Base-by-base conservation (phyloP, 257 asterid genomes). In the Paulownia fortunei region DNA sequence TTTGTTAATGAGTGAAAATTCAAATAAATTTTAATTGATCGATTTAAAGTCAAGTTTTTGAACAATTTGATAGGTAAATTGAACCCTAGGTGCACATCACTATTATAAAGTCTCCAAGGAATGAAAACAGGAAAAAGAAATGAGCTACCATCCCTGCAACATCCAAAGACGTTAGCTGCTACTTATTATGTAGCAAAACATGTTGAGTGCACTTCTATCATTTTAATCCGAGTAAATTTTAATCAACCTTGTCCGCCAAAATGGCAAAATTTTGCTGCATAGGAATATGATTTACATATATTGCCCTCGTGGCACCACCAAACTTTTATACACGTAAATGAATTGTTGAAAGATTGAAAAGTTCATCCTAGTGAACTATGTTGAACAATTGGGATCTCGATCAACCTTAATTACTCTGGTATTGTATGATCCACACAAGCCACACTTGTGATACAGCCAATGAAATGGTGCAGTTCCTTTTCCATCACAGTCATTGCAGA, bases 381-480 rank as follows among this genome's bases (percentile, higher is more conserved):
- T 80, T 2, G 90, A 79, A 82, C 98, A 89, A 81, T 54, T 78
- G 18, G 91, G 90, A 69, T 83, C 85, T 26, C 83, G 51, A 63
- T 94, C 97, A 26, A 89, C 94, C 87, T 94, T 92, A 84, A 94
- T 91, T 10, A 92, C 98, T 84, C 99, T 77, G 47, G 99, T 91
- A 65, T 89, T 94, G 84, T 94, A 94, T 39, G 98, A 94, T 49
- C 98, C 92, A 36, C 99, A 92, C 47, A 23, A 76, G 42, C 94
- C 87, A 81, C 99, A 94, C 85, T 94, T 94, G 88, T 90, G 99
- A 69, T 94, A 94, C 82, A 94, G 81, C 99, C 99, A 94, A 65
- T 94, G 98, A 80, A 92, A 94, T 58, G 94, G 85, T n/a, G 99
- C 92, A 3, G 81, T 80, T 67, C 98, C 99, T 76, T 86, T 94